Evolutionary conservation across 495 filamentous ascomycete genomes (phyloP).

Genomic region (Mycothermus thermophilus): DNA sequence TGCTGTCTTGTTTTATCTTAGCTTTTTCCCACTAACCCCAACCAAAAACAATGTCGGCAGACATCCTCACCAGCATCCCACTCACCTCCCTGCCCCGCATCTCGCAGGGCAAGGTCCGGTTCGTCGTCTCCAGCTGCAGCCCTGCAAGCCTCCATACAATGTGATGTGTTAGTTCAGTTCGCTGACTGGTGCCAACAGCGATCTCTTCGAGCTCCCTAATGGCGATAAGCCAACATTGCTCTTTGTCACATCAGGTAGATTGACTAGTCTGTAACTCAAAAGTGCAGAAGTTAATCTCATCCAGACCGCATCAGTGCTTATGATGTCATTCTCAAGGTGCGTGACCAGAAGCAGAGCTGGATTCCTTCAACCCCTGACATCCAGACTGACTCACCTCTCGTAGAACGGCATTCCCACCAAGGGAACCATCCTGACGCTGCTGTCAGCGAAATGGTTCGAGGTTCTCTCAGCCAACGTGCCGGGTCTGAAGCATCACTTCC

Average conservation of each 20-base stretch:
- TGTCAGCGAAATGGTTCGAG: conserved; percentile 76
- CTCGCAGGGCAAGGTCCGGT: conserved; percentile 56
- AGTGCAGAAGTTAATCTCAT: not conserved
- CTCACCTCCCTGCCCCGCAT: conserved; percentile 2
- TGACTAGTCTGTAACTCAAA: conserved; percentile 19
- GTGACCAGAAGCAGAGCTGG: too few relatives aligned
- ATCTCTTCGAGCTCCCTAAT: conserved; percentile 42
- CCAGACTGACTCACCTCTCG: too few relatives aligned
- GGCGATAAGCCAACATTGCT: conserved; percentile 64
- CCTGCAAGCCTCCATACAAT: not conserved
- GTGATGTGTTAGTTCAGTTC: not conserved
- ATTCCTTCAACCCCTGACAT: too few relatives aligned
- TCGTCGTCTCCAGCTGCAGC: conserved; percentile 17
- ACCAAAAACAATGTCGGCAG: conserved; percentile 1
- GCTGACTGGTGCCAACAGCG: not conserved
- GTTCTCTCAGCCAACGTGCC: conserved; percentile 54
- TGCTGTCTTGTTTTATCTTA: not conserved
- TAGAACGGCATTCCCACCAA: conserved; percentile 73
- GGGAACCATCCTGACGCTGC: conserved; percentile 69
- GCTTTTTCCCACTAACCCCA: too few relatives aligned
- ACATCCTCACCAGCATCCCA: conserved; percentile 2
- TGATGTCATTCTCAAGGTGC: conserved; percentile 51
- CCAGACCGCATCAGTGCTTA: conserved; percentile 83
- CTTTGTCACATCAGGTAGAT: conserved; percentile 48
- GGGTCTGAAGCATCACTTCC: conserved; percentile 58